These are phyloP conservation scores for Cutaneotrichosporon arboriforme DNA, from an alignment of 1,284 basidiomycete species.

Conservation along the genomic window DNA sequence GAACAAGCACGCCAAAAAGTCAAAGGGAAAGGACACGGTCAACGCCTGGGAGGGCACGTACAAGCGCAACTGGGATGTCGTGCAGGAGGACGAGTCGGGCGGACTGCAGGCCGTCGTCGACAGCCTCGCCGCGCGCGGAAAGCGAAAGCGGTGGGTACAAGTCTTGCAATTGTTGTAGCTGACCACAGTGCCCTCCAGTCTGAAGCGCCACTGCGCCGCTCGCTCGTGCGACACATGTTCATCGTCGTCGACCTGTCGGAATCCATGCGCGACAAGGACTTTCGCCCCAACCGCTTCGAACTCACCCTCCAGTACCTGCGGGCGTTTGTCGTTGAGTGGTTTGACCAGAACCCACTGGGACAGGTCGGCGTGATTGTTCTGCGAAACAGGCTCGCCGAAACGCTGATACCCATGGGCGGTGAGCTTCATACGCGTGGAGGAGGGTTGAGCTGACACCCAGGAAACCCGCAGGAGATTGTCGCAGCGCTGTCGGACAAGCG, in stretches of 20 bases:
- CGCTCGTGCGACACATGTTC: slow-evolving; percentile 92
- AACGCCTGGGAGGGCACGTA: slow-evolving; percentile 97
- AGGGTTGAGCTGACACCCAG: slow-evolving; percentile 49
- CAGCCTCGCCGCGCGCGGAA: slow-evolving; percentile 74
- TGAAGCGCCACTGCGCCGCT: slow-evolving; percentile 83
- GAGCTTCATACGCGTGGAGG: slow-evolving; percentile 30
- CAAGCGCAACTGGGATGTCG: slow-evolving; percentile 90
- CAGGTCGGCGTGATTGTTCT: slow-evolving; percentile 91
- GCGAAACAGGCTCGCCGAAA: slow-evolving; percentile 78
- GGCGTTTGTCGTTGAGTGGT: slow-evolving; percentile 93
- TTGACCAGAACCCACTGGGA: slow-evolving; percentile 98
- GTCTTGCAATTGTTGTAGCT: not conserved
- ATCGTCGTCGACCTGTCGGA: slow-evolving; percentile 83
- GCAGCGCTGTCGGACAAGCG: slow-evolving; percentile 78
- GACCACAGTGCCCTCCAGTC: slow-evolving; percentile 52
- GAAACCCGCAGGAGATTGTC: slow-evolving; percentile 90
- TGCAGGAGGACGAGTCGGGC: slow-evolving; percentile 90
- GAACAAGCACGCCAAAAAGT: slow-evolving; percentile 12
- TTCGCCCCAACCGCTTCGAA: slow-evolving; percentile 69
- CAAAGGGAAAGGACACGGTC: slow-evolving; percentile 27
- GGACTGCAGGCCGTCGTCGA: slow-evolving; percentile 86
- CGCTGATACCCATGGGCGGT: slow-evolving; percentile 85
- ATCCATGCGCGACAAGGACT: slow-evolving; percentile 91
- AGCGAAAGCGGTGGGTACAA: slow-evolving; percentile 67
- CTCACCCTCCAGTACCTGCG: slow-evolving; percentile 80